Conservation (phyloP, 306 rosid genomes). For the Rosa multiflora region DNA sequence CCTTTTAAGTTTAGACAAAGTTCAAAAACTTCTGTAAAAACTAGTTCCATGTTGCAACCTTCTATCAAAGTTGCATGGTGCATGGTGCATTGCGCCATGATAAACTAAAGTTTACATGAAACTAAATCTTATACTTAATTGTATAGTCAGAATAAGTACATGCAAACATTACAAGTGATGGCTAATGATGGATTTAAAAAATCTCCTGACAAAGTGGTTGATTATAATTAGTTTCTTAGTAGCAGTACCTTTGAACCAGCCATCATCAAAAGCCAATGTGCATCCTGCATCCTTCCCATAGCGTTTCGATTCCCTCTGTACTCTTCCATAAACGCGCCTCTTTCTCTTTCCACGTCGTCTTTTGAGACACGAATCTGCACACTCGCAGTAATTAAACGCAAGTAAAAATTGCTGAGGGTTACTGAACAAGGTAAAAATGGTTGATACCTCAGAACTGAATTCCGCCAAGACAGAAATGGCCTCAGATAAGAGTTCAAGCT, state of each 20-base stretch:
- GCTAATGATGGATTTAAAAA: neutral
- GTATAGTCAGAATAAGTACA: neutral
- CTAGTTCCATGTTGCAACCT: neutral
- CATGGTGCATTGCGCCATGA: neutral
- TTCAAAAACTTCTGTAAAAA: neutral
- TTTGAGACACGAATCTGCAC: conserved; percentile 78
- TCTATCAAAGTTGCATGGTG: neutral
- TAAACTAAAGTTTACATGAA: neutral
- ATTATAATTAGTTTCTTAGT: neutral
- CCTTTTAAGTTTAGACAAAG: neutral
- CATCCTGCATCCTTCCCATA: conserved; percentile 92
- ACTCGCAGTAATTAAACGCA: conserved; percentile 12
- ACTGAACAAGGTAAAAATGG: neutral
- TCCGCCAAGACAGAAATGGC: conserved; percentile 89
- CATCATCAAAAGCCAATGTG: conserved; percentile 88
- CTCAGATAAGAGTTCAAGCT: conserved; percentile 74
- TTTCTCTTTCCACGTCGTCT: conserved; percentile 83
- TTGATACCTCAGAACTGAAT: conserved; percentile 85
- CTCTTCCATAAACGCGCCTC: conserved; percentile 98
- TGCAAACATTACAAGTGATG: neutral
- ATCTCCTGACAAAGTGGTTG: neutral
- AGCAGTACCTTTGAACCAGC: conserved; percentile 78
- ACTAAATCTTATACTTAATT: neutral
- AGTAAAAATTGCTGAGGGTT: neutral
- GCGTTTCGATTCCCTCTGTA: conserved; percentile 88